Conservation (phyloP, 441 rosid species). For the Gossypium gossypioides region DNA sequence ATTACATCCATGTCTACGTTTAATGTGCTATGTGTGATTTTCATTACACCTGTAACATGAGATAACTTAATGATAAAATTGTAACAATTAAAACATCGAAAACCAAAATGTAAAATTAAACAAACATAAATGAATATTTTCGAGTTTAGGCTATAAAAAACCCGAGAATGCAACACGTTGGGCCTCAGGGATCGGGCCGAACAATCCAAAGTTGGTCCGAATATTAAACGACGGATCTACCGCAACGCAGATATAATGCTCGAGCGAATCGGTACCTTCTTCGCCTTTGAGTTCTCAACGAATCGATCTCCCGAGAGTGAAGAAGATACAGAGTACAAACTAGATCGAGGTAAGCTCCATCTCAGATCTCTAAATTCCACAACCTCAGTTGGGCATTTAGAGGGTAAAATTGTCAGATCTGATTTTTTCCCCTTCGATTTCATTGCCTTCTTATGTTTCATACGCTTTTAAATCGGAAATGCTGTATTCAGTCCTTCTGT, state of each 20-base stretch:
- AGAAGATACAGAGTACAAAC: neutral
- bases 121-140: too few species aligned
- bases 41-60: too few species aligned
- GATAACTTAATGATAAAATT: too few species aligned
- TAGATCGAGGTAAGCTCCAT: neutral
- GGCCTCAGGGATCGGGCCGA: neutral
- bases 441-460: neutral
- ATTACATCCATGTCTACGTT: too few species aligned
- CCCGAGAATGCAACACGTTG: neutral
- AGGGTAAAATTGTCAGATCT: neutral
- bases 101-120: too few species aligned
- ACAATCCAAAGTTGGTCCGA: neutral
- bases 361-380: neutral
- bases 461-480: neutral
- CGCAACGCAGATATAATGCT: neutral
- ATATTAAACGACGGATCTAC: neutral
- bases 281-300: too few species aligned
- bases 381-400: neutral
- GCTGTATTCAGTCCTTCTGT: neutral
- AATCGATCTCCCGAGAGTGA: neutral
- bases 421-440: neutral
- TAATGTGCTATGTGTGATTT: too few species aligned
- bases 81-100: too few species aligned
- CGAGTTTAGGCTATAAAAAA: too few species aligned
- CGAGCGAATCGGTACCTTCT: neutral